phyloP scores from a whole-genome alignment of 2,329 filamentous ascomycete genomes.

The Clonostachys rhizophaga region DNA sequence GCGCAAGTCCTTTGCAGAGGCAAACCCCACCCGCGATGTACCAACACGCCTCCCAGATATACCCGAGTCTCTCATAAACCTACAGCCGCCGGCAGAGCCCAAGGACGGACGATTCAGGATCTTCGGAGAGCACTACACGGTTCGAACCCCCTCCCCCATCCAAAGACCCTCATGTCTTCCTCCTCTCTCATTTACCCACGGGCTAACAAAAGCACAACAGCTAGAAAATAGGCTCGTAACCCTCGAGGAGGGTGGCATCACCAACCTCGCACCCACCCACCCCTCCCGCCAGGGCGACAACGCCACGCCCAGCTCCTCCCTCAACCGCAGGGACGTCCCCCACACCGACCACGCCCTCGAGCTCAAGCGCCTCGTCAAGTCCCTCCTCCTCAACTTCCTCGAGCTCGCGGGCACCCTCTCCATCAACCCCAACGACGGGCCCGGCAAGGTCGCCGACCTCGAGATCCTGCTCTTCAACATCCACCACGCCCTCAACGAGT shows the following conservation, averaged over 20 bases:
- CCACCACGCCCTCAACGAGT: slow-evolving; percentile 90
- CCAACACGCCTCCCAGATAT: slow-evolving; percentile 38
- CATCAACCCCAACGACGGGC: slow-evolving; percentile 38
- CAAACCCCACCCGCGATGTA: slow-evolving; percentile 12
- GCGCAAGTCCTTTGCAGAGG: slow-evolving; percentile 28
- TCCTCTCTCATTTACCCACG: neutral
- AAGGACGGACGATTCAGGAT: slow-evolving; percentile 64
- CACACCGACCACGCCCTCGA: slow-evolving; percentile 61
- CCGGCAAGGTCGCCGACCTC: slow-evolving; percentile 72
- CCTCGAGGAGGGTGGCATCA: slow-evolving; percentile 66
- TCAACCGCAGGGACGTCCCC: slow-evolving; percentile 41
- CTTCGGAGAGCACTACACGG: slow-evolving; percentile 65
- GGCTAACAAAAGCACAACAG: slow-evolving; percentile 19
- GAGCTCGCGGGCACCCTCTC: slow-evolving; percentile 62
- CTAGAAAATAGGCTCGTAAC: slow-evolving; percentile 59
- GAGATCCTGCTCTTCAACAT: slow-evolving; percentile 84
- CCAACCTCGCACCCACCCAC: slow-evolving; percentile 53
- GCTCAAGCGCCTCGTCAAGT: slow-evolving; percentile 76
- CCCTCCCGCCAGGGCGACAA: slow-evolving; percentile 56
- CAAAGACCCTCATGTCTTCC: neutral
- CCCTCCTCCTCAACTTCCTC: slow-evolving; percentile 81
- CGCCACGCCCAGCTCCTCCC: slow-evolving; percentile 46
- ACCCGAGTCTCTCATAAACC: slow-evolving; percentile 66
- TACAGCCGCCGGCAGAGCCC: slow-evolving; percentile 79
- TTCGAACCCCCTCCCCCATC: slow-evolving; percentile 11